Percentiles rank a stretch among this genome's conserved stretches.
phyloP scores from a whole-genome alignment of 2,329 filamentous ascomycete genomes.

The Basipetospora chlamydospora region DNA sequence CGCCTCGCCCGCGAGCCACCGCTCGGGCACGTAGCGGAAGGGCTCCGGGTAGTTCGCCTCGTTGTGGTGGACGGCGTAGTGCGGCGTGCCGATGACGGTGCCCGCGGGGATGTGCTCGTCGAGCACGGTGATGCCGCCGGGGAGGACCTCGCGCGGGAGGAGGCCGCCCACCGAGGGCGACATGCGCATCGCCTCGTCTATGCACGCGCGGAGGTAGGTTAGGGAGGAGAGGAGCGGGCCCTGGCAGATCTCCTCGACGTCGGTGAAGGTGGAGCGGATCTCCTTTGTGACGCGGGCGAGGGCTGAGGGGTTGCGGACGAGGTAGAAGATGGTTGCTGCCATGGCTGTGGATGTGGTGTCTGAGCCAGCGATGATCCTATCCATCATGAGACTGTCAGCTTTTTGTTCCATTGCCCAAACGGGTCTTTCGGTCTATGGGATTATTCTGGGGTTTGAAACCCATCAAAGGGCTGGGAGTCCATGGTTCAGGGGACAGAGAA shows the following conservation, averaged over 20 bases:
- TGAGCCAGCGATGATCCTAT: constrained; percentile 53
- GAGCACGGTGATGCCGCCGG: constrained; percentile 39
- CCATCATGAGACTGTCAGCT: not conserved
- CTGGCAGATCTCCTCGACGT: constrained; percentile 40
- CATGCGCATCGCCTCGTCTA: constrained; percentile 51
- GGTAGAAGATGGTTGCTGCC: constrained; percentile 49
- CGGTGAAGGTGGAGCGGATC: constrained; percentile 33
- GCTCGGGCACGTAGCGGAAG: constrained; percentile 45
- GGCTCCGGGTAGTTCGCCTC: constrained; percentile 45
- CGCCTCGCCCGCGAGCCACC: constrained; percentile 42
- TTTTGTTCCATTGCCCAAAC: too few species aligned
- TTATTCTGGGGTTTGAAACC: too few species aligned
- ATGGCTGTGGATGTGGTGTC: constrained; percentile 59
- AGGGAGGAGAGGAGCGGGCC: constrained; percentile 34
- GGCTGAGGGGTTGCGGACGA: constrained; percentile 34
- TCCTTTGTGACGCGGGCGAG: constrained; percentile 34
- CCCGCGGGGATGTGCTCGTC: constrained; percentile 40
- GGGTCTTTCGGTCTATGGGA: too few species aligned
- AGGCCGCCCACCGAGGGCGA: constrained; percentile 46
- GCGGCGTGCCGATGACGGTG: constrained; percentile 47
- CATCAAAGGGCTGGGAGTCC: too few species aligned
- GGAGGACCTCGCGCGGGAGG: constrained; percentile 42
- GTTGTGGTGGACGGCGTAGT: constrained; percentile 57
- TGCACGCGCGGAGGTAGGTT: constrained; percentile 46
- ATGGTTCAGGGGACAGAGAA: not conserved